phyloP scores from a whole-genome alignment of 805 yeast genomes.

The Kodamaea kaohsiungensis region DNA sequence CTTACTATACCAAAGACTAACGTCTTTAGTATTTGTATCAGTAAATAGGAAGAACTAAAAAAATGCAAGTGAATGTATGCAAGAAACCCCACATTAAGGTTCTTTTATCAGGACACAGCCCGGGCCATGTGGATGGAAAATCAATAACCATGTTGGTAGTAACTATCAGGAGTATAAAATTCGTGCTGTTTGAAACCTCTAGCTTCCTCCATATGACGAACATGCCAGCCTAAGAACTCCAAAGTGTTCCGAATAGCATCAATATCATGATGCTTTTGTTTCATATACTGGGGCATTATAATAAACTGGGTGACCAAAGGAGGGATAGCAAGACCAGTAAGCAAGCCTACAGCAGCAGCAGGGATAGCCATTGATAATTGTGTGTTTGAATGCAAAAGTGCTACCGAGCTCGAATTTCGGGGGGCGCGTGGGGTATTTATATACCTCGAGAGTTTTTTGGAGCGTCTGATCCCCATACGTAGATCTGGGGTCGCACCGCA shows the following conservation, averaged over 20 bases:
- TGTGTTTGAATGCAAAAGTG: neutral
- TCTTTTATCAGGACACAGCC: neutral
- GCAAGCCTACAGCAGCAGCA: slow-evolving; percentile 22
- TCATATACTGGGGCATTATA: slow-evolving; percentile 27
- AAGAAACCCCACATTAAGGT: neutral
- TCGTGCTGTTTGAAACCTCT: slow-evolving; percentile 29
- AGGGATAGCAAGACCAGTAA: slow-evolving; percentile 32
- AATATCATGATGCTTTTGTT: slow-evolving; percentile 27
- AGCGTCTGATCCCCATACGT: neutral
- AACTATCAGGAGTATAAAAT: slow-evolving; percentile 26
- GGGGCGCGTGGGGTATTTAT: slow-evolving; percentile 4
- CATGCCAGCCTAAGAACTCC: slow-evolving; percentile 38
- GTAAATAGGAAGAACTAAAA: neutral
- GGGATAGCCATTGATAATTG: slow-evolving; percentile 5
- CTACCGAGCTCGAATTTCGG: neutral
- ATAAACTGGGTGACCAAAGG: slow-evolving; percentile 30
- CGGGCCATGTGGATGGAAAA: neutral
- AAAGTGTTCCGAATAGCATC: slow-evolving; percentile 30
- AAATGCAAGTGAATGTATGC: neutral
- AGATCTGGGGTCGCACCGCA: neutral
- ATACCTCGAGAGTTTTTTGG: neutral
- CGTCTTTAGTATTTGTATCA: neutral
- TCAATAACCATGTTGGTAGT: slow-evolving; percentile 10
- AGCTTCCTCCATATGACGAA: slow-evolving; percentile 31
- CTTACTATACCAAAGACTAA: neutral